Evolutionary conservation across 192 early-diverging fungal species (phyloP).

Genomic region (Coemansia sp.): DNA sequence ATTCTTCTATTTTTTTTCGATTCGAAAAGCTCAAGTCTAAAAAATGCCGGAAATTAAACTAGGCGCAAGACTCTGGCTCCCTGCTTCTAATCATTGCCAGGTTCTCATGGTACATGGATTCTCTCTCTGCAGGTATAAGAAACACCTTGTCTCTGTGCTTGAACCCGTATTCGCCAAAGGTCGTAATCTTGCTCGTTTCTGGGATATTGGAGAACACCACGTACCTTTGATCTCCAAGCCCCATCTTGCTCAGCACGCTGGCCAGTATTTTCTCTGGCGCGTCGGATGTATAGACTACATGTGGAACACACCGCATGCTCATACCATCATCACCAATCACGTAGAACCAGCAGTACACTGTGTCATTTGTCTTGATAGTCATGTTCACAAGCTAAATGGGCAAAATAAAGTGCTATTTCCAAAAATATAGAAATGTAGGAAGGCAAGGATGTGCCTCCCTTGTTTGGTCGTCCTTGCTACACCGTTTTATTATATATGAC

Average conservation of each 20-base stretch:
- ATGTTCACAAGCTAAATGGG: not conserved
- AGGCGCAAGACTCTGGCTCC: not conserved
- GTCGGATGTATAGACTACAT: not conserved
- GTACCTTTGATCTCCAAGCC: not conserved
- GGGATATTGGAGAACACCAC: not conserved
- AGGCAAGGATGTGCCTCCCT: too few relatives aligned
- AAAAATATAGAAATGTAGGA: too few relatives aligned
- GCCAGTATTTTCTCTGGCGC: not conserved
- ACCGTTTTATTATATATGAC: too few relatives aligned
- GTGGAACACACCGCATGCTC: not conserved
- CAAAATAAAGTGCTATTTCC: too few relatives aligned
- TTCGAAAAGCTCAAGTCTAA: too few relatives aligned
- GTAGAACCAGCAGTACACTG: not conserved
- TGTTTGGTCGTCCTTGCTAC: too few relatives aligned
- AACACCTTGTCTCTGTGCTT: constrained; percentile 1
- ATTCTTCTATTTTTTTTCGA: too few relatives aligned
- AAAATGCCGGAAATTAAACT: not conserved
- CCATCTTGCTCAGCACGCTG: not conserved
- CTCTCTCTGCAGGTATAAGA: not conserved
- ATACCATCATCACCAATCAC: not conserved
- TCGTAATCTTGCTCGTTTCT: not conserved
- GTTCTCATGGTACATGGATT: not conserved
- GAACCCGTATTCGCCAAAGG: not conserved
- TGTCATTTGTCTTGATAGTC: not conserved
- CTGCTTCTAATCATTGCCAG: not conserved